Percentiles rank a stretch among this genome's conserved stretches.
phyloP scores from a whole-genome alignment of 345 rosid species.

The Syzygium grande region DNA sequence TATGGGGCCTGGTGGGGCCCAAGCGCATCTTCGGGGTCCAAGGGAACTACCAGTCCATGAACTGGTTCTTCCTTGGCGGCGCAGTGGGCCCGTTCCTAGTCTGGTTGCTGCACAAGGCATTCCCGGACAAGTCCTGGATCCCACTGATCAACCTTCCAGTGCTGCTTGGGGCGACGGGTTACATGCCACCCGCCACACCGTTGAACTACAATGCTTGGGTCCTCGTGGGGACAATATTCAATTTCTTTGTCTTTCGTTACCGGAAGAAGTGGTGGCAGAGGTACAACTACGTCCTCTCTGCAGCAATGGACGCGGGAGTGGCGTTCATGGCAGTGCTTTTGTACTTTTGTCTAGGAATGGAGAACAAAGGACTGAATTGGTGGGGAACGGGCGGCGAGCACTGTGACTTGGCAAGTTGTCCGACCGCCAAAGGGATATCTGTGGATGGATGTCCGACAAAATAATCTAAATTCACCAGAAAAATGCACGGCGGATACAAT shows the following conservation, averaged over 20 bases:
- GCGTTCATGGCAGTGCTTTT: conserved; percentile 5
- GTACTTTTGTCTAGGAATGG: neutral
- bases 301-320: conserved; percentile 7
- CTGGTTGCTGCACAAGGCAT: conserved; percentile 60
- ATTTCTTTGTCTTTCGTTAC: conserved; percentile 64
- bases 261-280: conserved; percentile 80
- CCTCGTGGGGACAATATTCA: conserved; percentile 63
- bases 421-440: conserved; percentile 2
- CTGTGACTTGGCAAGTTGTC: conserved; percentile 3
- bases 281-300: conserved; percentile 26
- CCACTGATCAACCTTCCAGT: conserved; percentile 78
- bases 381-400: conserved; percentile 2
- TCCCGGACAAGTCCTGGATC: conserved; percentile 75
- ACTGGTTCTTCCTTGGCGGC: conserved; percentile 82
- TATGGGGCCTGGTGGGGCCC: conserved; percentile 85
- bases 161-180: conserved; percentile 62
- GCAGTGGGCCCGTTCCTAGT: conserved; percentile 63
- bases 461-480: conserved; percentile 1
- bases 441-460: conserved; percentile 9
- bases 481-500: neutral
- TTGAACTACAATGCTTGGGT: conserved; percentile 71
- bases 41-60: conserved; percentile 65
- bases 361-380: neutral
- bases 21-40: conserved; percentile 58
- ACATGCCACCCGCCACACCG: conserved; percentile 75